Evolutionary conservation across 371 early-diverging fungal species (phyloP).

Genomic region (Neoconidiobolus thromboides): DNA sequence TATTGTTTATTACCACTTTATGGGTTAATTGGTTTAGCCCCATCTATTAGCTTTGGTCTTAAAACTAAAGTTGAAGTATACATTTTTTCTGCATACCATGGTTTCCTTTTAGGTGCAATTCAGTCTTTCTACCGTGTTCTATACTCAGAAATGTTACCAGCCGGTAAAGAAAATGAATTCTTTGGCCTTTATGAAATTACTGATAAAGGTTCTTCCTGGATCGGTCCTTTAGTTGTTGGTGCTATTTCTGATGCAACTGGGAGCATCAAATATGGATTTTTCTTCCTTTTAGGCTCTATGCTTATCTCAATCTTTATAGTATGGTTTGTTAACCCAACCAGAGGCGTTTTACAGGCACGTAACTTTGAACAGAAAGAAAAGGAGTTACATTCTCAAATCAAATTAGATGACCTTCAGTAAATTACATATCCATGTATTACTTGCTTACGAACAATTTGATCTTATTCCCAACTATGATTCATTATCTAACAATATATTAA

Average conservation of each 20-base stretch:
- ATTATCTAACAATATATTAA: too few species aligned
- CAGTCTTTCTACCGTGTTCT: slow-evolving; percentile 25
- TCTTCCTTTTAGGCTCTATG: slow-evolving; percentile 16
- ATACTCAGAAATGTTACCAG: slow-evolving; percentile 21
- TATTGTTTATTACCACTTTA: slow-evolving; percentile 24
- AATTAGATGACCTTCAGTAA: too few species aligned
- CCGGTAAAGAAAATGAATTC: slow-evolving; percentile 28
- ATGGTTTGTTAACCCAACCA: neutral
- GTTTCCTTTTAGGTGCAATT: slow-evolving; percentile 28
- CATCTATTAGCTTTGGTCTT: slow-evolving; percentile 22
- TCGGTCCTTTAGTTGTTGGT: slow-evolving; percentile 37
- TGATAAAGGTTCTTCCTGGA: slow-evolving; percentile 38
- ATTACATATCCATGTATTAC: too few species aligned
- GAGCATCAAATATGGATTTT: slow-evolving; percentile 19
- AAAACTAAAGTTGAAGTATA: slow-evolving; percentile 20
- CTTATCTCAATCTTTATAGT: neutral
- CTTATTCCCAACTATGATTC: too few species aligned
- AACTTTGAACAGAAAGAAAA: neutral
- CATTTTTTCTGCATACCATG: slow-evolving; percentile 21
- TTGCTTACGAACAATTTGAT: too few species aligned
- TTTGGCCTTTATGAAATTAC: slow-evolving; percentile 34
- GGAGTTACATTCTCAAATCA: too few species aligned
- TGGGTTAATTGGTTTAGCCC: slow-evolving; percentile 30
- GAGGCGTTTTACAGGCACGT: neutral
- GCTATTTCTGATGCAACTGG: slow-evolving; percentile 20